phyloP scores from a whole-genome alignment of 495 filamentous ascomycete species.

The Penicillium arizonense region DNA sequence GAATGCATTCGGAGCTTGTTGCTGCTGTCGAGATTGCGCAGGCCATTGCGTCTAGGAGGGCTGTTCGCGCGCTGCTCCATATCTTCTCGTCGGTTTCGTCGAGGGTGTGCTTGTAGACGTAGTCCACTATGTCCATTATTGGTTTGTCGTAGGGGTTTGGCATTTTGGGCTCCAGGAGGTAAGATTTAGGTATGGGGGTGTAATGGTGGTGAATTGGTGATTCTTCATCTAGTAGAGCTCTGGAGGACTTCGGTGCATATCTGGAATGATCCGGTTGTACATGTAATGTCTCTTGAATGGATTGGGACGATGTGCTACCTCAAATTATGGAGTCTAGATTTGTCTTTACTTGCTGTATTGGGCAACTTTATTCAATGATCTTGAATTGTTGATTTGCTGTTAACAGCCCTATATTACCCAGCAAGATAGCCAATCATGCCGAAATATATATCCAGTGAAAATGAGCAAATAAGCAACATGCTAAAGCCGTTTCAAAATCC shows the following conservation, averaged over 20 bases:
- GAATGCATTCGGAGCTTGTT: conserved; percentile 21
- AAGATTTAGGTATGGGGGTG: too few species aligned
- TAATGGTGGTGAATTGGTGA: too few species aligned
- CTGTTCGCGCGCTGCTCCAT: conserved; percentile 25
- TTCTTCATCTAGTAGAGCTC: too few species aligned
- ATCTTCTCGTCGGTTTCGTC: conserved; percentile 8
- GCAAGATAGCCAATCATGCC: too few species aligned
- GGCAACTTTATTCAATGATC: too few species aligned
- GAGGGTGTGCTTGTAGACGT: conserved; percentile 27
- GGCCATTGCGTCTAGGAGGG: conserved; percentile 41
- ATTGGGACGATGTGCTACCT: background rate
- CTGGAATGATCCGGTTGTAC: background rate
- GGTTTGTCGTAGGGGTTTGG: conserved; percentile 24
- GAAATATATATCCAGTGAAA: too few species aligned
- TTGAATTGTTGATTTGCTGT: too few species aligned
- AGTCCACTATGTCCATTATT: conserved; percentile 29
- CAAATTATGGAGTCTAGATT: background rate
- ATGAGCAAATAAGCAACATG: too few species aligned
- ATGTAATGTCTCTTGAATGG: background rate
- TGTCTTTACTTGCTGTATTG: too few species aligned
- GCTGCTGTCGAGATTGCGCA: conserved; percentile 36
- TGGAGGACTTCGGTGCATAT: background rate
- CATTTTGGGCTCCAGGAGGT: background rate
- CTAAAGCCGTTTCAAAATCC: conserved; percentile 41
- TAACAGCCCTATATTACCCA: too few species aligned